Percentiles rank a stretch among this genome's conserved stretches.
Evolutionary conservation across 2,329 filamentous ascomycete species (phyloP).

Genomic region (Biscogniauxia marginata): DNA sequence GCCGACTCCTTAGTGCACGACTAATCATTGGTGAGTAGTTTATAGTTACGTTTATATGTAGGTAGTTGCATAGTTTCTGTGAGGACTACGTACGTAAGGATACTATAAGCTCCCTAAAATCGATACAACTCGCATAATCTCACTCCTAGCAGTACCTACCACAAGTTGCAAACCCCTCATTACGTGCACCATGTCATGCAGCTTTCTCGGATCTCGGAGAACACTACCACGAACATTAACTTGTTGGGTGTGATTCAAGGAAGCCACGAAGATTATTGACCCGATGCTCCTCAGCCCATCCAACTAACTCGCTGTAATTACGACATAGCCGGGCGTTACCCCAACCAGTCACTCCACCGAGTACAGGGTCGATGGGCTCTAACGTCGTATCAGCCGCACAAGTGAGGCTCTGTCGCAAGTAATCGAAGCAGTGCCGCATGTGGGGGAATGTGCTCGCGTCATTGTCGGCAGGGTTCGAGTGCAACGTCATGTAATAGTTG

Average conservation of each 20-base stretch:
- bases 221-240: not conserved
- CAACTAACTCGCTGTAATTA: conserved; percentile 2
- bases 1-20: too few species aligned
- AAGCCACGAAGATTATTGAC: conserved; percentile 1
- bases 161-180: too few species aligned
- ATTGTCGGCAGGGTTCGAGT: not conserved
- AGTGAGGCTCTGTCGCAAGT: conserved; percentile 7
- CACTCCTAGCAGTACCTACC: too few species aligned
- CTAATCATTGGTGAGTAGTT: too few species aligned
- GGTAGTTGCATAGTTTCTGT: too few species aligned
- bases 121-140: too few species aligned
- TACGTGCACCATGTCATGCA: not conserved
- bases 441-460: not conserved
- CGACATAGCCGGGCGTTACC: not conserved
- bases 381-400: conserved; percentile 7
- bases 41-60: too few species aligned
- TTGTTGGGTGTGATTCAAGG: not conserved
- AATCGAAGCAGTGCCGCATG: conserved; percentile 12
- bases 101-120: too few species aligned
- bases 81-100: too few species aligned
- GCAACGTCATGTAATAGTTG: not conserved
- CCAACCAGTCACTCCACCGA: conserved; percentile 7
- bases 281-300: conserved; percentile 7
- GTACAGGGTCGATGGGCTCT: conserved; percentile 4
- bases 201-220: not conserved